Conservation (phyloP, 2,329 filamentous ascomycete species). For the Diplodia scrobiculata region DNA sequence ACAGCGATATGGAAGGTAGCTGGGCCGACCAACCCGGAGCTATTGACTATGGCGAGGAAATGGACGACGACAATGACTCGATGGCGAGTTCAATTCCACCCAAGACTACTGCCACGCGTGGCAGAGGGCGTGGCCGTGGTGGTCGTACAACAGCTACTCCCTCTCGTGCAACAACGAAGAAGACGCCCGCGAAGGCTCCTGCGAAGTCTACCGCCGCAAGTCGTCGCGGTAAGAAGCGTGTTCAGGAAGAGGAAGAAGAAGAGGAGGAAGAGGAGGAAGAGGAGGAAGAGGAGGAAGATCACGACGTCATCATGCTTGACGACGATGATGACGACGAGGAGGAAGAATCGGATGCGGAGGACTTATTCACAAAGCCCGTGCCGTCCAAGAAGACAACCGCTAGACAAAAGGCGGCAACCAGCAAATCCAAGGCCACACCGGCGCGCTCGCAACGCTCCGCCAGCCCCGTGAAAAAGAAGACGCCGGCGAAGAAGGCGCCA, state of each 20-base stretch:
- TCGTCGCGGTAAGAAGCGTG: constrained; percentile 46
- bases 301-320: constrained; percentile 46
- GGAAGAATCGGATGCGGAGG: constrained; percentile 39
- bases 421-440: constrained; percentile 39
- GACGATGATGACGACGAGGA: constrained; percentile 53
- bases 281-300: constrained; percentile 47
- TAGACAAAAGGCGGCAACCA: constrained; percentile 32
- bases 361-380: constrained; percentile 43
- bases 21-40: constrained; percentile 81
- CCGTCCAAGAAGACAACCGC: constrained; percentile 32
- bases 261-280: constrained; percentile 49
- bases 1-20: constrained; percentile 81
- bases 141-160: constrained; percentile 46
- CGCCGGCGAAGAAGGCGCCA: constrained; percentile 32
- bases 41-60: constrained; percentile 56
- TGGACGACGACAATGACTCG: constrained; percentile 41
- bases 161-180: constrained; percentile 41
- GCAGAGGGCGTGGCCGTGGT: constrained; percentile 51
- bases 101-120: constrained; percentile 49
- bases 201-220: constrained; percentile 37
- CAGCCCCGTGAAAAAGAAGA: constrained; percentile 35
- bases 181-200: constrained; percentile 40
- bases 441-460: constrained; percentile 31
- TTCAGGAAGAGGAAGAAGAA: constrained; percentile 40
- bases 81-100: constrained; percentile 38